These are phyloP conservation scores for Candolleomyces aberdarensis DNA, from an alignment of 768 basidiomycete species.

Conservation along the genomic window DNA sequence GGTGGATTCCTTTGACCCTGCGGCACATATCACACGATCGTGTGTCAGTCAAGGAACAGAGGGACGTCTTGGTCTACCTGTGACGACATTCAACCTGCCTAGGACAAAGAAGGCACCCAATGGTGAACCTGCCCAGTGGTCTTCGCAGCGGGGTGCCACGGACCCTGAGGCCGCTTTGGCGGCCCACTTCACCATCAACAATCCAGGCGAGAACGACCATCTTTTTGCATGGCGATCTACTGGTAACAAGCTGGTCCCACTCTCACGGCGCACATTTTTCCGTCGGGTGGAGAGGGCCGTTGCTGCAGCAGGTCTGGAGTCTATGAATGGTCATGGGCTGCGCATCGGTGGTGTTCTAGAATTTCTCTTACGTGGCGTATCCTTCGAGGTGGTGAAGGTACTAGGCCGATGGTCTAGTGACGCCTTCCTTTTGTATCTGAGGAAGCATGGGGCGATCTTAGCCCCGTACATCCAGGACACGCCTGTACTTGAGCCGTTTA, in stretches of 20 bases:
- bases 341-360: constrained; percentile 26
- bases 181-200: constrained; percentile 22
- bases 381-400: constrained; percentile 31
- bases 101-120: neutral
- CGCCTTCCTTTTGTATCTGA: constrained; percentile 10
- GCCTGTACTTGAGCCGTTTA: neutral
- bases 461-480: constrained; percentile 12
- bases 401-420: constrained; percentile 25
- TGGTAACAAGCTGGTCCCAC: constrained; percentile 5
- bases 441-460: constrained; percentile 8
- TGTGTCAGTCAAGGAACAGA: constrained; percentile 10
- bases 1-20: constrained; percentile 15
- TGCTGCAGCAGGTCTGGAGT: constrained; percentile 1
- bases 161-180: constrained; percentile 18
- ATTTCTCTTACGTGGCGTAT: constrained; percentile 29
- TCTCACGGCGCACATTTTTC: constrained; percentile 23
- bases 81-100: constrained; percentile 8
- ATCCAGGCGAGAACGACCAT: constrained; percentile 12
- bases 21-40: constrained; percentile 8
- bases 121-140: constrained; percentile 1
- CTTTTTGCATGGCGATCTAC: constrained; percentile 4
- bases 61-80: neutral
- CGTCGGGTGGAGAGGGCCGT: constrained; percentile 11
- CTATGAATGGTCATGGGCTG: constrained; percentile 22
- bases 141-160: constrained; percentile 12